Evolutionary conservation across 331 rosid genomes (phyloP), one percentile per base, ranked within the genome.

Genomic region (Erythrophleum ivorense): DNA sequence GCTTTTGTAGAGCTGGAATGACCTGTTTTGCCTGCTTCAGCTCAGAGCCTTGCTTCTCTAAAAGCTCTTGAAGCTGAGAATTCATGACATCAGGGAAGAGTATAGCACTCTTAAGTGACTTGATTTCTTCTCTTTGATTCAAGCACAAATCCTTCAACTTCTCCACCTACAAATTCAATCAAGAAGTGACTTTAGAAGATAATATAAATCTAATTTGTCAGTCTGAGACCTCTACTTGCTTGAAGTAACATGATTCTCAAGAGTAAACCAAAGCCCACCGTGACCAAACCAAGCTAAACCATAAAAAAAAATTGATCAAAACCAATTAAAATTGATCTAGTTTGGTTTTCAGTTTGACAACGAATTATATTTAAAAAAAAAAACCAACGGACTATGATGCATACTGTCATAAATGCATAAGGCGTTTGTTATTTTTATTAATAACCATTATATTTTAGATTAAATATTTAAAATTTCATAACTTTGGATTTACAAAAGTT

Each of bases 41-140:
- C 85, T 96, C 99, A 41, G 97, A 86, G 12, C 93, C 91, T 87
- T 96, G 98, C 87, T 92, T 89, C 86, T 90, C 95, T 34, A 93
- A 13, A 58, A 96, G 83, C 64, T 82, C 89, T 77, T 96, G 97
- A 82, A 92, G 97, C 87, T 93, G 91, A 70, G 91, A 89, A 85
- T 88, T 93, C 92, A 85, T 84, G 7, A 85, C 91, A 81, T 96
- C 99, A 10, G 99, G 99, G 66, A 96, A 96, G 54, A 96, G 80
- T 49, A 96, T 80, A 0, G 98, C 91, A 68, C 78, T 88, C 88
- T 96, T 96, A 82, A 96, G 78, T 18, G 98, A 84, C 74, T 90
- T 92, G 43, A 96, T 96, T 84, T 96, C 99, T 81, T 96, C 99
- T 88, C 97, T 91, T 85, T 96, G 99, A 72, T 88, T 96, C 88